Percentiles rank a stretch among this genome's conserved stretches.
These are phyloP conservation scores for Aureobasidium vineae DNA, from an alignment of 2,329 filamentous ascomycete genomes.

Conservation along the genomic window DNA sequence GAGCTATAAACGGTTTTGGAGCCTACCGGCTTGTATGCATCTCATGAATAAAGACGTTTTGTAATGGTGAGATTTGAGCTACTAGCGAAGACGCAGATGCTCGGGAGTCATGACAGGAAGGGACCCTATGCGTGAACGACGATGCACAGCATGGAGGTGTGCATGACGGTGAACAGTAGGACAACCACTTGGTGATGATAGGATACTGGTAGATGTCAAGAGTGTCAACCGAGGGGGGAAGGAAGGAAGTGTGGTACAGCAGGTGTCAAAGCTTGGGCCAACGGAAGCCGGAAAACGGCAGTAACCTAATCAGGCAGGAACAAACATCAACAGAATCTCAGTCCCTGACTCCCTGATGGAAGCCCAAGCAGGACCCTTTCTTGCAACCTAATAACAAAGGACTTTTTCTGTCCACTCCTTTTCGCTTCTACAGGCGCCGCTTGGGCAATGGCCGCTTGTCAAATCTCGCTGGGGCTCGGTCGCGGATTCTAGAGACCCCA, in stretches of 20 bases:
- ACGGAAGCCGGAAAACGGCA: constrained; percentile 1
- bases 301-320: constrained; percentile 13
- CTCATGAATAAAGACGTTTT: constrained; percentile 16
- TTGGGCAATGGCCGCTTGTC: constrained; percentile 23
- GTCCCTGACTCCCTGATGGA: constrained; percentile 1
- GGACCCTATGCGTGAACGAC: too few relatives aligned
- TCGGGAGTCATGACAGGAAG: neutral
- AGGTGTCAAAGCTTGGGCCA: constrained; percentile 9
- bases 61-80: neutral
- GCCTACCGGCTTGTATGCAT: neutral
- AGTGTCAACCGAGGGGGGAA: neutral
- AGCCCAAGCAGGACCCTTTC: neutral
- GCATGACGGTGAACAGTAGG: neutral
- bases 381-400: neutral
- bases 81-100: neutral
- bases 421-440: constrained; percentile 13
- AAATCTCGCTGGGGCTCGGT: constrained; percentile 10
- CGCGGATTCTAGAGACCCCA: neutral
- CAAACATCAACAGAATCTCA: constrained; percentile 16
- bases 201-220: neutral
- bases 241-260: neutral
- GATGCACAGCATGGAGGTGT: neutral
- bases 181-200: neutral
- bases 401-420: constrained; percentile 1
- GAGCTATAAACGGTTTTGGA: neutral